These are phyloP conservation scores for Inosperma sp. DNA, from an alignment of 768 basidiomycete genomes.

Conservation along the genomic window DNA sequence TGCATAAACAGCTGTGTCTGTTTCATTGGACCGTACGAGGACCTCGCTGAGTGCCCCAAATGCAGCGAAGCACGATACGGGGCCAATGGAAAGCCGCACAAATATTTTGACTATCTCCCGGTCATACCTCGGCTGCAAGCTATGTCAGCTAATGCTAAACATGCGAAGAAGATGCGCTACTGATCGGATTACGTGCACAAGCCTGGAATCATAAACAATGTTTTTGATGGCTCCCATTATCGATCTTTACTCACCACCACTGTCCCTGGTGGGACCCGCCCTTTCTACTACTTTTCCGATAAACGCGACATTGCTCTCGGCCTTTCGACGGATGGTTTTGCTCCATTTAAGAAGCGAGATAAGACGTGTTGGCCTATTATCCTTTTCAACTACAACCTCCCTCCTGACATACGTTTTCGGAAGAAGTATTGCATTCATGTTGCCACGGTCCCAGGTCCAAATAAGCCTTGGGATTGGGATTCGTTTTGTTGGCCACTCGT, in stretches of 20 bases:
- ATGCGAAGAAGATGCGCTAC: conserved; percentile 24
- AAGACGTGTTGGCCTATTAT: conserved; percentile 40
- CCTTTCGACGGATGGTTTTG: conserved; percentile 43
- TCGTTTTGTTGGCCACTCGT: conserved; percentile 42
- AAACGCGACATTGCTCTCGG: conserved; percentile 39
- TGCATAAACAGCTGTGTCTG: no score
- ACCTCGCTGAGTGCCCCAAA: conserved; percentile 25
- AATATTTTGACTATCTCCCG: conserved; percentile 34
- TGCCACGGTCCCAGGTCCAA: conserved; percentile 44
- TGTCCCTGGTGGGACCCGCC: conserved; percentile 19
- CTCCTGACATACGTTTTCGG: conserved; percentile 31
- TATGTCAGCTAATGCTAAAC: conserved; percentile 17
- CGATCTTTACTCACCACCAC: conserved; percentile 13
- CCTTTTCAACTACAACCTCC: conserved; percentile 33
- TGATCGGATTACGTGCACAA: conserved; percentile 19
- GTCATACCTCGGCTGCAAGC: conserved; percentile 24
- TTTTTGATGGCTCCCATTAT: conserved; percentile 36
- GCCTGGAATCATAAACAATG: conserved; percentile 25
- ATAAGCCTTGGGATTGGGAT: conserved; percentile 37
- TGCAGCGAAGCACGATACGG: conserved; percentile 22
- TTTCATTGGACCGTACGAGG: conserved; percentile 20
- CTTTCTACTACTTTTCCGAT: conserved; percentile 34
- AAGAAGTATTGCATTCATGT: conserved; percentile 33
- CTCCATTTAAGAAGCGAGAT: conserved; percentile 30
- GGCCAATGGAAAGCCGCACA: conserved; percentile 18